These are phyloP conservation scores for Elsinoe perseae DNA, from an alignment of 2,329 filamentous ascomycete genomes.

Conservation along the genomic window DNA sequence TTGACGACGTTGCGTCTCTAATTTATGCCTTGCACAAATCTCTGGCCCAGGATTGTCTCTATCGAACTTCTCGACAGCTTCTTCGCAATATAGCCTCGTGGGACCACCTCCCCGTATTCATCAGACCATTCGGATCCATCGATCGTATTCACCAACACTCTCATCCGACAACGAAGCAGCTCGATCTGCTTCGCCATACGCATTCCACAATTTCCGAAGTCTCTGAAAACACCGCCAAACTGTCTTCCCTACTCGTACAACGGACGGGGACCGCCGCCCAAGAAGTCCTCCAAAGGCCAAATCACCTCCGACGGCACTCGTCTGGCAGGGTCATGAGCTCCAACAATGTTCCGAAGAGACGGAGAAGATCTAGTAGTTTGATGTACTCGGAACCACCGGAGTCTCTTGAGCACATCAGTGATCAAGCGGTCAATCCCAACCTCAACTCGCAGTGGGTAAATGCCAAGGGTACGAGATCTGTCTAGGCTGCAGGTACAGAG, in stretches of 20 bases:
- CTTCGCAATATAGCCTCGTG: background rate
- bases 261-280: slow-evolving; percentile 84
- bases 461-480: slow-evolving; percentile 69
- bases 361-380: slow-evolving; percentile 94
- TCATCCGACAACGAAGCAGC: background rate
- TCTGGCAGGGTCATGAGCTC: slow-evolving; percentile 44
- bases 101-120: background rate
- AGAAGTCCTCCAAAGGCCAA: slow-evolving; percentile 60
- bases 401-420: slow-evolving; percentile 94
- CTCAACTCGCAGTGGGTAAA: slow-evolving; percentile 99
- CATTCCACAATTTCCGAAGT: slow-evolving; percentile 8
- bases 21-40: background rate
- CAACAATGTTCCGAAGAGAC: slow-evolving; percentile 51
- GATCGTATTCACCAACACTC: background rate
- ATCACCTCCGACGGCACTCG: slow-evolving; percentile 45
- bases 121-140: background rate
- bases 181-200: slow-evolving; percentile 1
- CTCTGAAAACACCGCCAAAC: slow-evolving; percentile 72
- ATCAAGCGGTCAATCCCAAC: slow-evolving; percentile 90
- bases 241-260: slow-evolving; percentile 86
- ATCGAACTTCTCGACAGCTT: no score
- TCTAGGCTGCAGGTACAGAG: background rate
- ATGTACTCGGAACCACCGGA: slow-evolving; percentile 96
- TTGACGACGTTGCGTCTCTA: slow-evolving; percentile 3
- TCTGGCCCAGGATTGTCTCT: background rate